Evolutionary conservation across 2,329 filamentous ascomycete species (phyloP), one percentile per base, ranked within the genome.

Genomic region (Talaromyces sp.): DNA sequence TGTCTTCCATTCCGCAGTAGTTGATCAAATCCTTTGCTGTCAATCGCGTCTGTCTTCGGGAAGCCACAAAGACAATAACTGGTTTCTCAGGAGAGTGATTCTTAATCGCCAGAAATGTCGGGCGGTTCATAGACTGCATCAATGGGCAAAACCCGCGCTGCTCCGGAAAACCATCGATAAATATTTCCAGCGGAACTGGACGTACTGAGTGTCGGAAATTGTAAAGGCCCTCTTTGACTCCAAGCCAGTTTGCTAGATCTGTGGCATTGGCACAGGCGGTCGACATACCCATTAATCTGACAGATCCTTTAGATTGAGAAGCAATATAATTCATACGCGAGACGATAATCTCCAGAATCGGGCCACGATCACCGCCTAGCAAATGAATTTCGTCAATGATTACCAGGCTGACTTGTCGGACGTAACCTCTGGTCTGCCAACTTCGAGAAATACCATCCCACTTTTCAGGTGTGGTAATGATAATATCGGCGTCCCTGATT

Each of bases 381-480:
- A 99, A 79, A 76, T 99, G 94, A 61, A 99, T 99, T 77, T 99
- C 94, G 69, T 99, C 94, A 66, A 99, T 99, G 63, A 99, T 97
- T 57, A 99, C 94, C 17, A 99, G 80, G 62, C 92, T 93, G 62
- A 99, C 94, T 75, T 97, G 89, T 57, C 92, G 87, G 46, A 99
- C 94, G 67, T 99, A 99, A 62, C 90, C 90, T 85, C 94, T 89
- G 5, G 93, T 97, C 74, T 97, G 92, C 94, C 95, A 99, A 70
- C 91, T 96, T 84, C 94, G 90, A 68, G 91, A 96, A 67, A 99
- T 97, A 84, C 95, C 95, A 72, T 99, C 95, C 94, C 94, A 99
- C 74, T 99, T 99, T 77, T 99, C 94, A n/a, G 94, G 95, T 0
- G 95, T 99, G 0, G 94, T 99, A 68, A 99, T 92, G 68, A 99